Conservation (phyloP, 345 rosid genomes). For the thale cress (Arabidopsis thaliana) region DNA sequence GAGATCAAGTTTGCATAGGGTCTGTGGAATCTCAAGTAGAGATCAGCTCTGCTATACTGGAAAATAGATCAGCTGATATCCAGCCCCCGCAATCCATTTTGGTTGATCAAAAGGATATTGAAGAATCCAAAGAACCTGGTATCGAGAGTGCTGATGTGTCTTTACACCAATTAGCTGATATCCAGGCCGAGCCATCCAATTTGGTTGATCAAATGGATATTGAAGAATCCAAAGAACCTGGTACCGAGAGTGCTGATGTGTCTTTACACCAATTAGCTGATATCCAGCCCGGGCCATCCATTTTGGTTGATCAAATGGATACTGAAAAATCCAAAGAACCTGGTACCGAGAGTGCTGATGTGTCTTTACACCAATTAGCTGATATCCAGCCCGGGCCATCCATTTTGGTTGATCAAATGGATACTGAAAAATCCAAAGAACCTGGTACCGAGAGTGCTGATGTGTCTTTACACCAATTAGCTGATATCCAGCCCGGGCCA, state of each 20-base stretch:
- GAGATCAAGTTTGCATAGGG: background rate
- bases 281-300: background rate
- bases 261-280: constrained; percentile 8
- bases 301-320: constrained; percentile 23
- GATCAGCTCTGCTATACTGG: constrained; percentile 2
- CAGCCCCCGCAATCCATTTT: constrained; percentile 8
- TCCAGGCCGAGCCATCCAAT: background rate
- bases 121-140: constrained; percentile 18
- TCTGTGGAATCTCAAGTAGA: constrained; percentile 8
- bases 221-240: constrained; percentile 22
- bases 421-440: constrained; percentile 19
- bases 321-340: constrained; percentile 17
- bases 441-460: background rate
- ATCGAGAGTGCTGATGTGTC: background rate
- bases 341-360: background rate
- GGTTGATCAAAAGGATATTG: constrained; percentile 30
- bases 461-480: background rate
- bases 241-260: background rate
- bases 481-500: background rate
- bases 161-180: constrained; percentile 1
- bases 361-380: constrained; percentile 4
- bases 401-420: constrained; percentile 19
- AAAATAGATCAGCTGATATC: constrained; percentile 7
- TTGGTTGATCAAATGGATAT: constrained; percentile 22
- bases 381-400: background rate